Percentiles rank a stretch among this genome's conserved stretches.
Evolutionary conservation across 768 basidiomycete species (phyloP).

Genomic region (Kwoniella sp.): DNA sequence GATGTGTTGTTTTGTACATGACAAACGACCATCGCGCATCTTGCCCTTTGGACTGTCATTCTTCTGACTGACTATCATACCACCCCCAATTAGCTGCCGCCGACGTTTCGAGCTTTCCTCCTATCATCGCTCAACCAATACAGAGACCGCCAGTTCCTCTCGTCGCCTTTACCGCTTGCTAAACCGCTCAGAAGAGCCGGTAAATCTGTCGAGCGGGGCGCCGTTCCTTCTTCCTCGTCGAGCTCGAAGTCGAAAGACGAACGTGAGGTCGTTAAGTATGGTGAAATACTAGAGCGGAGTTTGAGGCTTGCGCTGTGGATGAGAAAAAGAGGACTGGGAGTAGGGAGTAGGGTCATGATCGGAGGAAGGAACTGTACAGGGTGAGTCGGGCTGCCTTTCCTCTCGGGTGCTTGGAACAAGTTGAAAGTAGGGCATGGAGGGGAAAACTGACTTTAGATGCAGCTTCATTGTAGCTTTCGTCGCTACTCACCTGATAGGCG

Average conservation of each 20-base stretch:
- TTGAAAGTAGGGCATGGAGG: neutral
- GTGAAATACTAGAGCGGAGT: slow-evolving; percentile 30
- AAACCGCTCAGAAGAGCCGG: neutral
- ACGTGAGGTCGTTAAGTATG: slow-evolving; percentile 33
- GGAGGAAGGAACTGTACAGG: slow-evolving; percentile 42
- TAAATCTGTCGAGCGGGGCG: neutral
- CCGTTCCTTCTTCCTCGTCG: neutral
- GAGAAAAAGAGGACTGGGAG: slow-evolving; percentile 32
- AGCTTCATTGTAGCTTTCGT: slow-evolving; percentile 45
- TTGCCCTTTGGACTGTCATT: too few relatives aligned
- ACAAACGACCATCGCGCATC: too few relatives aligned
- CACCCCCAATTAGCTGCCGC: slow-evolving; percentile 34
- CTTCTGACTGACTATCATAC: too few relatives aligned
- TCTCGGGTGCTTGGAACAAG: neutral
- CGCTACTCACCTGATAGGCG: slow-evolving; percentile 47
- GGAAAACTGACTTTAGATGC: neutral
- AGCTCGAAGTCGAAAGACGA: neutral
- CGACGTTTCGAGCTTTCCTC: slow-evolving; percentile 43
- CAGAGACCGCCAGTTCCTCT: slow-evolving; percentile 39
- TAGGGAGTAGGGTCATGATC: slow-evolving; percentile 44
- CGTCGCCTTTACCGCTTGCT: slow-evolving; percentile 22
- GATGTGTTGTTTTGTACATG: too few relatives aligned
- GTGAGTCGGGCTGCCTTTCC: slow-evolving; percentile 19
- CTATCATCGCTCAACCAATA: slow-evolving; percentile 27
- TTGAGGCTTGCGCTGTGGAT: slow-evolving; percentile 38